phyloP scores from a whole-genome alignment of 345 rosid genomes.

The Camelina hispida region DNA sequence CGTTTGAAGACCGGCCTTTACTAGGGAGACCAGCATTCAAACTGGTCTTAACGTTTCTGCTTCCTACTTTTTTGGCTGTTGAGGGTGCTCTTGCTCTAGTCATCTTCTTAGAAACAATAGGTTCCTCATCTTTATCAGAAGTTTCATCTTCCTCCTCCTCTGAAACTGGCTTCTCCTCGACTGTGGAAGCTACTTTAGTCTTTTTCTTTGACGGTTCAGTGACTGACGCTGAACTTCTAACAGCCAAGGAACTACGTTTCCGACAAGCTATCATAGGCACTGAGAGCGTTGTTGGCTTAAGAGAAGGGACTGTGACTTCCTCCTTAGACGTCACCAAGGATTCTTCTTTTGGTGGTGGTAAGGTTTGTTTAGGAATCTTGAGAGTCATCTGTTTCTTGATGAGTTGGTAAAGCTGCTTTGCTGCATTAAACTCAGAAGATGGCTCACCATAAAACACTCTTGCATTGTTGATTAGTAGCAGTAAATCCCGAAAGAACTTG shows the following conservation, averaged over 20 bases:
- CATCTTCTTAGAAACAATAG: conserved; percentile 41
- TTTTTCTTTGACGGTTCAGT: conserved; percentile 44
- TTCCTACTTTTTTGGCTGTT: conserved; percentile 30
- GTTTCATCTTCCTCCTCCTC: conserved; percentile 42
- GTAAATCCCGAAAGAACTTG: conserved; percentile 61
- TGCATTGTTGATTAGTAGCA: conserved; percentile 66
- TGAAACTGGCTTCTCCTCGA: conserved; percentile 45
- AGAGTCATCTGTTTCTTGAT: conserved; percentile 52
- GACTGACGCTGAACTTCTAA: conserved; percentile 40
- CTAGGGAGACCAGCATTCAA: conserved; percentile 33
- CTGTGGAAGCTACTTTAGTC: conserved; percentile 22
- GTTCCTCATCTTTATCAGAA: conserved; percentile 42
- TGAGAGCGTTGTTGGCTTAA: conserved; percentile 48
- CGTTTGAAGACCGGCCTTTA: conserved; percentile 42
- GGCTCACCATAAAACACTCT: conserved; percentile 49
- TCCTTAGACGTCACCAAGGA: conserved; percentile 21
- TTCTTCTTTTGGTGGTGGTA: conserved; percentile 35
- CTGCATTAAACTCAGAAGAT: conserved; percentile 54
- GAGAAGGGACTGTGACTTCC: conserved; percentile 40
- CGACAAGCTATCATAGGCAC: conserved; percentile 54
- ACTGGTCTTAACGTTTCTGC: conserved; percentile 38
- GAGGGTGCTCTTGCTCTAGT: conserved; percentile 38
- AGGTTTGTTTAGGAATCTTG: conserved; percentile 36
- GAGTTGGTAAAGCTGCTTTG: conserved; percentile 52
- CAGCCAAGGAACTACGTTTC: conserved; percentile 54